Percentiles rank a stretch among this genome's conserved stretches.
Evolutionary conservation across 2,329 filamentous ascomycete species (phyloP).

Genomic region (Davidsoniella virescens): DNA sequence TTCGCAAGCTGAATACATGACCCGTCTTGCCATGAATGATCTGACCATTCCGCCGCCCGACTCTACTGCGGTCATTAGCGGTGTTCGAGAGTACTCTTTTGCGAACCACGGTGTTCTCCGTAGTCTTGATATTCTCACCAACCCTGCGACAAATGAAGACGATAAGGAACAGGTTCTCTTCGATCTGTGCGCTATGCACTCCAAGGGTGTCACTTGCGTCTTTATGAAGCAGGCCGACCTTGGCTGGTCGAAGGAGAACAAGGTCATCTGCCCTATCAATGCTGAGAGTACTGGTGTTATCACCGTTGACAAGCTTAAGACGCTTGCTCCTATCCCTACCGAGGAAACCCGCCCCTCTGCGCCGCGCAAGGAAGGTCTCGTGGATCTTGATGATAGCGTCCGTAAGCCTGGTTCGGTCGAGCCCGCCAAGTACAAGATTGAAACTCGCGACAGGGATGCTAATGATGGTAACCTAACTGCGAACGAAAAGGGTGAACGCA

Average conservation of each 20-base stretch:
- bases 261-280: slow-evolving; percentile 64
- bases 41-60: slow-evolving; percentile 65
- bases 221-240: slow-evolving; percentile 76
- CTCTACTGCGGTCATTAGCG: slow-evolving; percentile 92
- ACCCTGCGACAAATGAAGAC: slow-evolving; percentile 45
- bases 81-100: slow-evolving; percentile 88
- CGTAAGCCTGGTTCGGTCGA: slow-evolving; percentile 13
- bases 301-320: slow-evolving; percentile 53
- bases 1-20: slow-evolving; percentile 77
- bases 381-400: slow-evolving; percentile 6
- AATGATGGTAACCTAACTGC: slow-evolving; percentile 14
- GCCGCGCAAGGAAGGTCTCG: slow-evolving; percentile 23
- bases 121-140: slow-evolving; percentile 75
- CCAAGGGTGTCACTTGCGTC: slow-evolving; percentile 84
- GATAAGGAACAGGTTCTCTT: slow-evolving; percentile 60
- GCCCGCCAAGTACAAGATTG: slow-evolving; percentile 25
- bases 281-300: slow-evolving; percentile 60
- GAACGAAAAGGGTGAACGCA: slow-evolving; percentile 46
- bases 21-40: slow-evolving; percentile 58
- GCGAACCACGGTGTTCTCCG: slow-evolving; percentile 70
- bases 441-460: slow-evolving; percentile 16
- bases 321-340: slow-evolving; percentile 29
- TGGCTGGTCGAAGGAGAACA: slow-evolving; percentile 82
- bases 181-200: slow-evolving; percentile 94
- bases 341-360: slow-evolving; percentile 26